phyloP scores from a whole-genome alignment of 179 eudicot genomes.

The Silene coronaria region DNA sequence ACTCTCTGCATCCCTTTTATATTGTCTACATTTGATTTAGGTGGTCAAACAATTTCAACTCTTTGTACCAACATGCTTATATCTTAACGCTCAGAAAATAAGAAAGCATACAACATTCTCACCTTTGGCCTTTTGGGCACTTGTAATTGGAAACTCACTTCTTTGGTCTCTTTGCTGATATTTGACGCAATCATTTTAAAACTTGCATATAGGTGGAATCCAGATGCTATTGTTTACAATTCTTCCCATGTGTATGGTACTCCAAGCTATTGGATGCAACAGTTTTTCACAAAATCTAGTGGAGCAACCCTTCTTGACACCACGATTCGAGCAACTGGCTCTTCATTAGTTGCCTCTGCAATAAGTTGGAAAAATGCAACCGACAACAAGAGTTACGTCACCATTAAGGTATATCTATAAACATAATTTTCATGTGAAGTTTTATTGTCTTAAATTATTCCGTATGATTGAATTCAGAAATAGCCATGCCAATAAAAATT shows the following conservation, averaged over 20 bases:
- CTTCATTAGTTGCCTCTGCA: slow-evolving; percentile 70
- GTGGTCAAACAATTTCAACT: neutral
- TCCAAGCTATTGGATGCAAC: slow-evolving; percentile 97
- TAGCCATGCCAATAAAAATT: neutral
- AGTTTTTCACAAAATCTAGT: slow-evolving; percentile 62
- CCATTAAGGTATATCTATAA: slow-evolving; percentile 55
- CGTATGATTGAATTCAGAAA: neutral
- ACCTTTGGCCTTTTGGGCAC: neutral
- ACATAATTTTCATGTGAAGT: neutral
- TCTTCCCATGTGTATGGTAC: slow-evolving; percentile 72
- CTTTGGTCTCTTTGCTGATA: neutral
- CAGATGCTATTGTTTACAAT: slow-evolving; percentile 88
- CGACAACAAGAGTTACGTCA: slow-evolving; percentile 45
- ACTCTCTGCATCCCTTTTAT: neutral
- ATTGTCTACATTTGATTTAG: neutral
- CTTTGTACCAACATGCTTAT: neutral
- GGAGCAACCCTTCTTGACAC: slow-evolving; percentile 70
- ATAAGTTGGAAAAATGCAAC: slow-evolving; percentile 52
- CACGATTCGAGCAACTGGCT: slow-evolving; percentile 41
- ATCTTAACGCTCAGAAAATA: neutral
- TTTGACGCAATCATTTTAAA: neutral
- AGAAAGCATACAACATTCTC: neutral
- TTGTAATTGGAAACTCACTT: neutral
- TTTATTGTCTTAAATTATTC: neutral
- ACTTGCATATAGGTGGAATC: slow-evolving; percentile 53